Conservation (phyloP, 495 filamentous ascomycete genomes). For the Penicillium antarcticum region DNA sequence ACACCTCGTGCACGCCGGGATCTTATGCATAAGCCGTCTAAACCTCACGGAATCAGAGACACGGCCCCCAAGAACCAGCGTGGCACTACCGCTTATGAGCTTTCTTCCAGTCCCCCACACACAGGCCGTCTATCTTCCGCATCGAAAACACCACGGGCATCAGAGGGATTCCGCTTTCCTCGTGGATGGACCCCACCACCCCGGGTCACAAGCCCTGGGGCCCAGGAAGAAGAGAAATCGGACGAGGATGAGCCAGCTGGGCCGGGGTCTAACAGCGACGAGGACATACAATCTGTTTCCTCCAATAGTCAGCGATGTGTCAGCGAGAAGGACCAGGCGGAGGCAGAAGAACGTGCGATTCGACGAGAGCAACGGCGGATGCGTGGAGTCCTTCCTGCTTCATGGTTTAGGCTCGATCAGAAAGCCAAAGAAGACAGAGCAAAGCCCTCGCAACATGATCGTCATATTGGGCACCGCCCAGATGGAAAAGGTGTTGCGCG, state of each 20-base stretch:
- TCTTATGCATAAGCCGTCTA: neutral
- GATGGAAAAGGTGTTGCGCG: conserved; percentile 46
- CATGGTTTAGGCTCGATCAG: conserved; percentile 76
- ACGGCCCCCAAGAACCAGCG: conserved; percentile 8
- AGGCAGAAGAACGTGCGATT: conserved; percentile 28
- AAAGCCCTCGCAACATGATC: conserved; percentile 18
- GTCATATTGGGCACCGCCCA: conserved; percentile 16
- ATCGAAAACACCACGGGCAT: conserved; percentile 12
- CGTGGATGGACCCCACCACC: conserved; percentile 33
- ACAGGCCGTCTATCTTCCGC: conserved; percentile 30
- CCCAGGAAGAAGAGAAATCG: conserved; percentile 3
- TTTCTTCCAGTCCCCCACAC: conserved; percentile 41
- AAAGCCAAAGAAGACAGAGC: conserved; percentile 37
- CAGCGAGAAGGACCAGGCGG: conserved; percentile 10
- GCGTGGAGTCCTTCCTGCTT: conserved; percentile 85
- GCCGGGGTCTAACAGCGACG: conserved; percentile 17
- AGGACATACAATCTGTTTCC: conserved; percentile 18
- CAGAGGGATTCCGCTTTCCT: conserved; percentile 39
- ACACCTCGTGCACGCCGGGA: conserved; percentile 7
- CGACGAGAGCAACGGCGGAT: conserved; percentile 53
- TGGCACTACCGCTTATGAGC: conserved; percentile 21
- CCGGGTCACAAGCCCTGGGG: conserved; percentile 19
- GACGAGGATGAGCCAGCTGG: conserved; percentile 4
- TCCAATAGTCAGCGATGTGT: conserved; percentile 14
- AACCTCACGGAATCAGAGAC: conserved; percentile 27